These are phyloP conservation scores for Fusarium acutatum DNA, from an alignment of 2,329 filamentous ascomycete genomes.

Conservation along the genomic window DNA sequence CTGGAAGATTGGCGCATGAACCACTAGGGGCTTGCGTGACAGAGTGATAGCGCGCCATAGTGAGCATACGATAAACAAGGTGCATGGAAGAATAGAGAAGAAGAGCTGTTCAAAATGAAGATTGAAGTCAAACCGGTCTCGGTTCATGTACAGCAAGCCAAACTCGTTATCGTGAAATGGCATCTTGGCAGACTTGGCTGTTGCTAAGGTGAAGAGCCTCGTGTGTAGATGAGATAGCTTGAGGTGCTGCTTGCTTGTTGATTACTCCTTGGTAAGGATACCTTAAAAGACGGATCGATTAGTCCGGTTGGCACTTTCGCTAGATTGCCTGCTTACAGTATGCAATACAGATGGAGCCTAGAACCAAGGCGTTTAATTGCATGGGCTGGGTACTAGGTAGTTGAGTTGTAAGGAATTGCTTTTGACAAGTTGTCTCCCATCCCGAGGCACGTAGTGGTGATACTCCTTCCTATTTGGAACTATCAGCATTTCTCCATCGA, in stretches of 20 bases:
- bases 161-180: not conserved
- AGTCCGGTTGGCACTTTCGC: not conserved
- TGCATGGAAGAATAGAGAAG: slow-evolving; percentile 52
- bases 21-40: slow-evolving; percentile 41
- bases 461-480: not conserved
- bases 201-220: not conserved
- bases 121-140: slow-evolving; percentile 59
- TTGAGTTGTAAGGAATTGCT: not conserved
- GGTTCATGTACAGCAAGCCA: slow-evolving; percentile 17
- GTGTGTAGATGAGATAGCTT: not conserved
- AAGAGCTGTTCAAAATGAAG: slow-evolving; percentile 57
- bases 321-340: not conserved
- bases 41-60: slow-evolving; percentile 46
- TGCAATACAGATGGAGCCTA: not conserved
- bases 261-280: not conserved
- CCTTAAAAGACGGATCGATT: not conserved
- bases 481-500: not conserved
- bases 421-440: not conserved
- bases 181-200: not conserved
- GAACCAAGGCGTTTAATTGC: not conserved
- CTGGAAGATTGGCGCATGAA: slow-evolving; percentile 47
- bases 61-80: slow-evolving; percentile 49
- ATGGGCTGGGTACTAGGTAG: not conserved
- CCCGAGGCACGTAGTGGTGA: not conserved
- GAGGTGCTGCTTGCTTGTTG: not conserved